phyloP scores from a whole-genome alignment of 164 flowering plant species.

The Tetracentron sinense region DNA sequence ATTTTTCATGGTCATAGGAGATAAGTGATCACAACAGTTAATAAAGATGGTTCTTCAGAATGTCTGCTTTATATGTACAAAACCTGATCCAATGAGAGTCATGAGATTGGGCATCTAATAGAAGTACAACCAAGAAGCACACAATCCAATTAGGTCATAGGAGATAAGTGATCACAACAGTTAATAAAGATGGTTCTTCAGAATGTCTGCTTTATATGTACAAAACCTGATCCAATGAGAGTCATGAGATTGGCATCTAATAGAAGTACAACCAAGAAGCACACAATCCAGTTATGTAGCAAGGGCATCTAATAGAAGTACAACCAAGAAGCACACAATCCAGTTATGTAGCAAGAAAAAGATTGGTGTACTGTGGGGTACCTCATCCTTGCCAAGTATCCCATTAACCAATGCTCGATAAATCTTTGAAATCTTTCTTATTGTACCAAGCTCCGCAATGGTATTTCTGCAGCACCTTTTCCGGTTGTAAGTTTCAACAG shows the following conservation, averaged over 20 bases:
- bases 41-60: too few species aligned
- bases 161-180: background rate
- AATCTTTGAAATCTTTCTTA: slow-evolving; percentile 59
- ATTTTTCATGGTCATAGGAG: background rate
- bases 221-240: background rate
- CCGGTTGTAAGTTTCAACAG: slow-evolving; percentile 6
- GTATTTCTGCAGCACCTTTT: slow-evolving; percentile 31
- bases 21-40: background rate
- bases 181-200: too few species aligned
- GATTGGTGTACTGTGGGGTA: slow-evolving; percentile 13
- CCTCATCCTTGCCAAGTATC: slow-evolving; percentile 64
- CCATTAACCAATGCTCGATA: slow-evolving; percentile 82
- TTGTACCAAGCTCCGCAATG: slow-evolving; percentile 17
- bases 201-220: too few species aligned
- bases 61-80: too few species aligned
- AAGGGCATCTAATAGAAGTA: background rate
- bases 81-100: background rate
- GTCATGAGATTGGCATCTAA: too few species aligned
- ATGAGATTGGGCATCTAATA: too few species aligned
- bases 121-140: background rate
- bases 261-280: background rate
- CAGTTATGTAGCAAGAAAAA: background rate
- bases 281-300: background rate
- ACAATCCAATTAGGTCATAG: background rate
- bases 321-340: background rate